Evolutionary conservation across 768 basidiomycete species (phyloP).

Genomic region (Lentinula detonsa): DNA sequence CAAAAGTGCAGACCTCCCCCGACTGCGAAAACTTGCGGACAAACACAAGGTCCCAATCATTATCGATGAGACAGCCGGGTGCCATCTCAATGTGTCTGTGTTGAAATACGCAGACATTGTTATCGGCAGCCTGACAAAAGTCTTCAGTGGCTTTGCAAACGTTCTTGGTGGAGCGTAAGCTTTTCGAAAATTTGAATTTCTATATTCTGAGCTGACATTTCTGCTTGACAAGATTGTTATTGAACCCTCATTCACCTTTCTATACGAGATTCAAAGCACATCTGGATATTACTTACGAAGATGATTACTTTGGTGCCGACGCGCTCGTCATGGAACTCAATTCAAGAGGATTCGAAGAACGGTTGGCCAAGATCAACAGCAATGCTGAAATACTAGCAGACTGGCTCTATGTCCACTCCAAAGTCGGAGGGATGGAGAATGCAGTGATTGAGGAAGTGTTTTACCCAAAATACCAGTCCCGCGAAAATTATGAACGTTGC

Average conservation of each 20-base stretch:
- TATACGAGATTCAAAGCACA: slow-evolving; percentile 61
- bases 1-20: slow-evolving; percentile 68
- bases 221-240: slow-evolving; percentile 54
- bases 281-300: slow-evolving; percentile 62
- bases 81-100: slow-evolving; percentile 89
- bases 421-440: slow-evolving; percentile 29
- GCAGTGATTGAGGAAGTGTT: slow-evolving; percentile 75
- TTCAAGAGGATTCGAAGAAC: slow-evolving; percentile 82
- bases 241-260: slow-evolving; percentile 74
- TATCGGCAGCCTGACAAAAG: slow-evolving; percentile 89
- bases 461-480: slow-evolving; percentile 81
- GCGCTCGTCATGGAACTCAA: slow-evolving; percentile 97
- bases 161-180: slow-evolving; percentile 94
- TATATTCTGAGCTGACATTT: neutral
- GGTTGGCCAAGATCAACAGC: slow-evolving; percentile 69
- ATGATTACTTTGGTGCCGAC: slow-evolving; percentile 85
- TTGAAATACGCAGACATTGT: slow-evolving; percentile 84
- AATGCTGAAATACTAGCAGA: slow-evolving; percentile 84
- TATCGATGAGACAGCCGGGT: slow-evolving; percentile 93
- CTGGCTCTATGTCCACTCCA: slow-evolving; percentile 57
- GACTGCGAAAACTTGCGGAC: slow-evolving; percentile 76
- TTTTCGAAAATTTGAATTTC: slow-evolving; percentile 14
- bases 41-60: slow-evolving; percentile 67
- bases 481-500: slow-evolving; percentile 65
- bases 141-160: slow-evolving; percentile 92